Evolutionary conservation across 768 basidiomycete genomes (phyloP).

Genomic region (Hygrophorus russula): DNA sequence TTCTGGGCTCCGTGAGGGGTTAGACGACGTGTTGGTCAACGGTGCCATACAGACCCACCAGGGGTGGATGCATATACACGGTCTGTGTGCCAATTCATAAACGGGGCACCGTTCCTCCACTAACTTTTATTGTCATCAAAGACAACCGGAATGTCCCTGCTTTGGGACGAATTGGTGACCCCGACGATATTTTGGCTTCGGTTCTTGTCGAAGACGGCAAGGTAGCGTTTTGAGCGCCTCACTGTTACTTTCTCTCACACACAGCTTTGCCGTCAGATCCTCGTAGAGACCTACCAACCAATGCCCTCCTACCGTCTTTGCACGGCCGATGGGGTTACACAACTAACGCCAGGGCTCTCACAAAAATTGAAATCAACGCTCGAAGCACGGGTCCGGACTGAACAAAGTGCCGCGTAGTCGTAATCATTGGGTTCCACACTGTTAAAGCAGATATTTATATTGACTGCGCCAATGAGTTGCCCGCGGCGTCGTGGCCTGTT

Average conservation of each 20-base stretch:
- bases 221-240: conserved; percentile 20
- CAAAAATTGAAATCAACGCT: conserved; percentile 25
- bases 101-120: not conserved
- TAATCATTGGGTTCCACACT: no score
- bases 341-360: conserved; percentile 59
- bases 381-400: not conserved
- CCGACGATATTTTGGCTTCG: conserved; percentile 74
- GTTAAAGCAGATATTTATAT: no score
- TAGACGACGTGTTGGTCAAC: conserved; percentile 57
- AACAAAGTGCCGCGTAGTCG: not conserved
- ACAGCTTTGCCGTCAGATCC: conserved; percentile 30
- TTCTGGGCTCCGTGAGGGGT: conserved; percentile 38
- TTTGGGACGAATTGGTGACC: conserved; percentile 65
- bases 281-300: conserved; percentile 62
- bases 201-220: conserved; percentile 63
- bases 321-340: conserved; percentile 60
- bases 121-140: conserved; percentile 13
- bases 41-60: conserved; percentile 52
- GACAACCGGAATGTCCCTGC: conserved; percentile 70
- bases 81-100: conserved; percentile 12
- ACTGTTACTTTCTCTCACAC: not conserved
- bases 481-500: no score
- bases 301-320: conserved; percentile 81
- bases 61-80: conserved; percentile 87
- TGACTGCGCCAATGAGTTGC: no score